Evolutionary conservation across 2,329 filamentous ascomycete species (phyloP).

Genomic region (Colletotrichum simmondsii): DNA sequence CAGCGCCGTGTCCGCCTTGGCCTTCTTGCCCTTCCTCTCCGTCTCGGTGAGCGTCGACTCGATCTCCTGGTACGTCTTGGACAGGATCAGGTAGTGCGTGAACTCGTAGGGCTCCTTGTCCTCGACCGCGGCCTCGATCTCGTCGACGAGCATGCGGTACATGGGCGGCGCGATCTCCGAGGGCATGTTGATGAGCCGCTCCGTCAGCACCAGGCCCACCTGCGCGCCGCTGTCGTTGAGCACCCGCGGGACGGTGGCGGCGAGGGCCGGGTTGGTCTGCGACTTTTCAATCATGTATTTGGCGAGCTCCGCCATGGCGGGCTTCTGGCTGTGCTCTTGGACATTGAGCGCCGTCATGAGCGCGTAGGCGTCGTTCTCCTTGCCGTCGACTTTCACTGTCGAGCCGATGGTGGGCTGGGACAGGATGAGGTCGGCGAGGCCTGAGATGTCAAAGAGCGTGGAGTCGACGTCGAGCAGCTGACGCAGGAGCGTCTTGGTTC

Average conservation of each 20-base stretch:
- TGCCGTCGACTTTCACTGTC: conserved; percentile 96
- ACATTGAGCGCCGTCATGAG: conserved; percentile 91
- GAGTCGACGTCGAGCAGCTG: conserved; percentile 94
- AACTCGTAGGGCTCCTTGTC: conserved; percentile 94
- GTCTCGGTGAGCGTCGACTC: conserved; percentile 79
- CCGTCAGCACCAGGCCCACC: conserved; percentile 88
- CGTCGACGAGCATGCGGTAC: conserved; percentile 93
- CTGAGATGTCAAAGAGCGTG: conserved; percentile 87
- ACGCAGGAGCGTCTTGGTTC: conserved; percentile 87
- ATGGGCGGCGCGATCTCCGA: conserved; percentile 90
- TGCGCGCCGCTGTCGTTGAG: conserved; percentile 64
- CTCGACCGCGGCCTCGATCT: conserved; percentile 87
- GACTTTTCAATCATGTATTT: conserved; percentile 75
- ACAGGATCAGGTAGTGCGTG: conserved; percentile 90
- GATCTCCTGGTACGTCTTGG: conserved; percentile 92
- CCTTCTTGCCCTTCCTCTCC: conserved; percentile 74
- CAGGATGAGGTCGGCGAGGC: conserved; percentile 85
- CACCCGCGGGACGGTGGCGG: conserved; percentile 65
- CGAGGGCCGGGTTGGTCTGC: conserved; percentile 63
- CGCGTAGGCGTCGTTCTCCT: conserved; percentile 91
- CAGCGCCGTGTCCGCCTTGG: conserved; percentile 68
- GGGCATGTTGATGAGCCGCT: conserved; percentile 97
- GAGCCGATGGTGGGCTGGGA: conserved; percentile 90
- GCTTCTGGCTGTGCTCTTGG: conserved; percentile 79
- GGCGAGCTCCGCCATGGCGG: conserved; percentile 76